These are phyloP conservation scores for Neurospora sp. DNA, from an alignment of 495 filamentous ascomycete species.

Conservation along the genomic window DNA sequence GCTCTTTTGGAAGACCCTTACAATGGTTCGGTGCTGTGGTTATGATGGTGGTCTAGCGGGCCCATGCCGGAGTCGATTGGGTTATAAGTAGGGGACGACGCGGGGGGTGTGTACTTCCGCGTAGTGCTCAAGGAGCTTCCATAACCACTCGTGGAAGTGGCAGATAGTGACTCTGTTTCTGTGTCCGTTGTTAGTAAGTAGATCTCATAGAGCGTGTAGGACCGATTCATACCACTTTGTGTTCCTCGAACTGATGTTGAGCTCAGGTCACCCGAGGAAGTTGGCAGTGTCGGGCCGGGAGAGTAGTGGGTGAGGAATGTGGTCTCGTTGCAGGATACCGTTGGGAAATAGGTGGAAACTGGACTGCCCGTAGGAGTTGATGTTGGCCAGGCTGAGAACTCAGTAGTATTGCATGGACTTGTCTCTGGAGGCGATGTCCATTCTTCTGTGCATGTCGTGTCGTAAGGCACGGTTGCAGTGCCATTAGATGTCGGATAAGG, in stretches of 20 bases:
- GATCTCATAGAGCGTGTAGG: neutral
- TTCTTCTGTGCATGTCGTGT: slow-evolving; percentile 13
- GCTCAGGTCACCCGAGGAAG: slow-evolving; percentile 1
- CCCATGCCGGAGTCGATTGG: slow-evolving; percentile 15
- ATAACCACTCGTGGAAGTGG: neutral
- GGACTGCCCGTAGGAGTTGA: neutral
- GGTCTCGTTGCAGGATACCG: slow-evolving; percentile 12
- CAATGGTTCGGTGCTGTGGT: neutral
- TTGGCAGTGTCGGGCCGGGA: neutral
- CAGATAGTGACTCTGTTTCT: neutral
- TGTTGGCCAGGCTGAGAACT: neutral
- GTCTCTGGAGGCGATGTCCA: slow-evolving; percentile 3
- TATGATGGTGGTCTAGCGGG: slow-evolving; percentile 19
- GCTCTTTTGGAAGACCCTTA: neutral
- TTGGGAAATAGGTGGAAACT: slow-evolving; percentile 2
- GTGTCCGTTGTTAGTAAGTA: neutral
- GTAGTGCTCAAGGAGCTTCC: neutral
- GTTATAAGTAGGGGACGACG: slow-evolving; percentile 3
- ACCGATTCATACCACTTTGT: neutral
- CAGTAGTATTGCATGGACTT: slow-evolving; percentile 5
- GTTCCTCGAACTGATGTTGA: slow-evolving; percentile 1
- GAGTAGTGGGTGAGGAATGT: slow-evolving; percentile 4
- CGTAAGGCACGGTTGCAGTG: slow-evolving; percentile 4
- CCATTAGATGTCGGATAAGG: slow-evolving; percentile 6
- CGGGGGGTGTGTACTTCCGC: neutral